Evolutionary conservation across 768 basidiomycete species (phyloP).

Genomic region (Mrakia blollopis): DNA sequence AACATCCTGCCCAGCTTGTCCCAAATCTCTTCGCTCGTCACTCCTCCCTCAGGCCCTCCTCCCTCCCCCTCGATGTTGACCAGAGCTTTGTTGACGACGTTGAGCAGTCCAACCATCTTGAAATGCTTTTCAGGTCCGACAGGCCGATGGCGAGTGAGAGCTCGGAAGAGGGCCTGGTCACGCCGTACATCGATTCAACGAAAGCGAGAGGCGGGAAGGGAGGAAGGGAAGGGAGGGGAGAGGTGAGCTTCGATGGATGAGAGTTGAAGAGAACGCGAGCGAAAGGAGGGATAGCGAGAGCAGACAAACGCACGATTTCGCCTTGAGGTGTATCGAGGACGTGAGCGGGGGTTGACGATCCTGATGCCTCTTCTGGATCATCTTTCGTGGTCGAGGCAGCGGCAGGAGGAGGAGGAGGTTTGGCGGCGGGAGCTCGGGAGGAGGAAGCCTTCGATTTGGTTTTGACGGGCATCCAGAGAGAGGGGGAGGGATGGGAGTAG

Average conservation of each 20-base stretch:
- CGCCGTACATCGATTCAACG: no score
- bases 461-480: not conserved
- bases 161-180: constrained; percentile 14
- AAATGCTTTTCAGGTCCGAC: constrained; percentile 14
- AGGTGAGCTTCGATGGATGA: not conserved
- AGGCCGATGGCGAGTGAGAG: constrained; percentile 11
- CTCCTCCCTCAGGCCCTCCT: not conserved
- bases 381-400: not conserved
- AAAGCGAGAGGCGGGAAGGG: not conserved
- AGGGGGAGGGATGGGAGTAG: not conserved
- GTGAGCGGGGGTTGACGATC: not conserved
- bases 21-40: constrained; percentile 10
- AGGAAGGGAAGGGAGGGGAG: not conserved
- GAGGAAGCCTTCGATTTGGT: not conserved
- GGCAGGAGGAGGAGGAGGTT: not conserved
- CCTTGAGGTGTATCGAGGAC: not conserved
- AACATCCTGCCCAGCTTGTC: constrained; percentile 15
- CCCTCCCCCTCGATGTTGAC: not conserved
- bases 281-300: not conserved
- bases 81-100: constrained; percentile 15
- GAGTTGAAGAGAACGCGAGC: not conserved
- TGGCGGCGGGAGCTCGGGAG: not conserved
- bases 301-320: not conserved
- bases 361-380: not conserved
- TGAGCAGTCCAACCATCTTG: constrained; percentile 4